Conservation (phyloP, 2,329 filamentous ascomycete species). For the Xylaria multiplex region DNA sequence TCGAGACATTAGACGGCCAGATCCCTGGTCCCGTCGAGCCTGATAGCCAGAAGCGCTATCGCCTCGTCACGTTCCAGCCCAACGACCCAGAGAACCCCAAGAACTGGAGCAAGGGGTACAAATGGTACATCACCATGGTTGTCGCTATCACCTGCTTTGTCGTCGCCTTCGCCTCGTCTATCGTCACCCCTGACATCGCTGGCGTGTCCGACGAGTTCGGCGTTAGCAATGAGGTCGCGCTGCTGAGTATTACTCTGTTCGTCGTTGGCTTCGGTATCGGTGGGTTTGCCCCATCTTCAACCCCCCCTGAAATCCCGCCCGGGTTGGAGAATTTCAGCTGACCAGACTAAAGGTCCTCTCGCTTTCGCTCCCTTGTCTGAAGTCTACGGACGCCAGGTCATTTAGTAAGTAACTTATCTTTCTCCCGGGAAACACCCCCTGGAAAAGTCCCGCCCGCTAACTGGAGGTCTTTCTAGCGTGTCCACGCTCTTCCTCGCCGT, state of each 20-base stretch:
- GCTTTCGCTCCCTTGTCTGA: constrained; percentile 82
- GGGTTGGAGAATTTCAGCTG: neutral
- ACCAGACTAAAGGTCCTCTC: constrained; percentile 69
- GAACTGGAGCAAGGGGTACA: constrained; percentile 81
- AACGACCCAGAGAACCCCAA: constrained; percentile 83
- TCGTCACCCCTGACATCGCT: constrained; percentile 79
- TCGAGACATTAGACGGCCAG: constrained; percentile 69
- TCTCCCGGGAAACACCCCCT: neutral
- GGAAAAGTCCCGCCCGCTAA: neutral
- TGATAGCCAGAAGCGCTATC: constrained; percentile 51
- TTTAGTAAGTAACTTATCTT: constrained; percentile 61
- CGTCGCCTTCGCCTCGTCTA: constrained; percentile 75
- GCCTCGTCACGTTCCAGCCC: constrained; percentile 75
- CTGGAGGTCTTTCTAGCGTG: constrained; percentile 44
- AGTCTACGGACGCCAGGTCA: constrained; percentile 74
- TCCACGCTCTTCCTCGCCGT: constrained; percentile 75
- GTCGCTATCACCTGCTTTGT: constrained; percentile 81
- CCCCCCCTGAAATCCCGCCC: neutral
- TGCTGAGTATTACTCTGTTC: constrained; percentile 79
- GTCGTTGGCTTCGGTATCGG: constrained; percentile 85
- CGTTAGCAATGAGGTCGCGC: constrained; percentile 76
- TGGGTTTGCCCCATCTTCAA: constrained; percentile 47
- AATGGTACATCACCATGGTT: constrained; percentile 88
- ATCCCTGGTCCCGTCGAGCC: constrained; percentile 60
- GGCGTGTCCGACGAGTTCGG: constrained; percentile 72